Base-by-base conservation (phyloP, 768 basidiomycete genomes). In the Leccinellum albellum region DNA sequence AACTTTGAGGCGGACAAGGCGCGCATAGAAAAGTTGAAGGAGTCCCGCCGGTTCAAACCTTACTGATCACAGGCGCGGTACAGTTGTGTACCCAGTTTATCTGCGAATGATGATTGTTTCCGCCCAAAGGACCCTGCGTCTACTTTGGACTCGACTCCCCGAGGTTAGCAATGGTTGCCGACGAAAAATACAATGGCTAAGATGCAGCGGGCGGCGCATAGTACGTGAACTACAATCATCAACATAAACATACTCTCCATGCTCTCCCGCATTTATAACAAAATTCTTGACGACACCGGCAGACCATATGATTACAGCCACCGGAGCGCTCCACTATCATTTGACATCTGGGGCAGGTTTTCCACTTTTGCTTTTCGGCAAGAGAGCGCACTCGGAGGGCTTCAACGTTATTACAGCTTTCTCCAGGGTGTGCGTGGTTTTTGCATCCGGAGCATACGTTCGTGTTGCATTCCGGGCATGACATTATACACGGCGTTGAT, bases 1-100 rank as follows among this genome's bases (percentile, higher is more conserved):
- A 87, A 84, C 66, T 96, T 94, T 81, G 91, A 94, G 66, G 84
- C 84, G 64, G 94, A 96, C 80, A 93, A 91, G 75, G 85, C 83
- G 8, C 70, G 72, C 15, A 33, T 73, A 61, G 72, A 72, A 49
- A 71, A 72, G 52, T 12, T 72, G 51, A 92, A 89, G 72, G 83
- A 85, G 46, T 85, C 87, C 23, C 82, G 86, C 63, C 81, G 85
- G 52, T 96, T 94, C 82, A 94, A 85, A 67, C 94, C 94, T 14
- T 97, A 97, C 72, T 96, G 75, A 77, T 42, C 8, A 26, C 35
- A 6, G 8, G 37, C 1, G 23, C 14, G 54, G 54, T 58, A n/a
- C 8, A 21, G 24, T 33, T 10, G 3, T 40, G 21, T 48, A 17
- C 15, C 42, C 1, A 10, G 14, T 14, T 51, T 3, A 29, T 2